phyloP scores from a whole-genome alignment of 2,329 filamentous ascomycete genomes.

The Cytospora paraplurivora region DNA sequence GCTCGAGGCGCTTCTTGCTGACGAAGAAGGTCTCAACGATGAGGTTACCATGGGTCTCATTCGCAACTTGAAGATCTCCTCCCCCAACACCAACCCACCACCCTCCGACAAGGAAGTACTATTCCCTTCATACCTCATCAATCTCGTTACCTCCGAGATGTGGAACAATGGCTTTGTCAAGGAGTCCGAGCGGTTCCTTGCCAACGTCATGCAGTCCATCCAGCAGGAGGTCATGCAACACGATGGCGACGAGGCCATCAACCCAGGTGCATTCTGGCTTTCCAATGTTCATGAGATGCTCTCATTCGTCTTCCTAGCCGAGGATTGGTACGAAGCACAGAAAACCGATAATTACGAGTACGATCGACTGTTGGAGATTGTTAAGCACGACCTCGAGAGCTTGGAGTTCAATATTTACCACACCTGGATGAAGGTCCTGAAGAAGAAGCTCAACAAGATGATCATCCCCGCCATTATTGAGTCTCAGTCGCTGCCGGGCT shows the following conservation, averaged over 20 bases:
- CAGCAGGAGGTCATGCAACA: conserved; percentile 99
- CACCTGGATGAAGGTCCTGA: conserved; percentile 99
- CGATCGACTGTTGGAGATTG: conserved; percentile 93
- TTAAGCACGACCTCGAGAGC: conserved; percentile 98
- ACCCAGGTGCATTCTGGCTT: conserved; percentile 96
- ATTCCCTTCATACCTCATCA: conserved; percentile 98
- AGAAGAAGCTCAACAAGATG: conserved; percentile 99
- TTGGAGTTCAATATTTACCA: conserved; percentile 99
- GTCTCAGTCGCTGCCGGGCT: conserved; percentile 95
- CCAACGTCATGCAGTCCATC: conserved; percentile 99
- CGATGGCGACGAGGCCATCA: conserved; percentile 95
- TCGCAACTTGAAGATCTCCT: conserved; percentile 93
- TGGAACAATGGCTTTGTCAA: conserved; percentile 99
- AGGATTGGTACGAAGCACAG: conserved; percentile 99
- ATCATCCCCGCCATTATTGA: conserved; percentile 99
- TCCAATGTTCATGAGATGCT: conserved; percentile 99
- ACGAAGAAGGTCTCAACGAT: conserved; percentile 94
- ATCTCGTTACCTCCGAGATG: conserved; percentile 98
- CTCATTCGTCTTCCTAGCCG: conserved; percentile 97
- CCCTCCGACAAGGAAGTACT: conserved; percentile 98
- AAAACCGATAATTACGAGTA: conserved; percentile 99
- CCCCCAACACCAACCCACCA: conserved; percentile 80
- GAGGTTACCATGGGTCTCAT: conserved; percentile 97
- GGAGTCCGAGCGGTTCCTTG: conserved; percentile 96
- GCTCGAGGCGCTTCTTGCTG: conserved; percentile 87